Conservation (phyloP, 1,284 basidiomycete species). For the Fomitiporia mediterranea region DNA sequence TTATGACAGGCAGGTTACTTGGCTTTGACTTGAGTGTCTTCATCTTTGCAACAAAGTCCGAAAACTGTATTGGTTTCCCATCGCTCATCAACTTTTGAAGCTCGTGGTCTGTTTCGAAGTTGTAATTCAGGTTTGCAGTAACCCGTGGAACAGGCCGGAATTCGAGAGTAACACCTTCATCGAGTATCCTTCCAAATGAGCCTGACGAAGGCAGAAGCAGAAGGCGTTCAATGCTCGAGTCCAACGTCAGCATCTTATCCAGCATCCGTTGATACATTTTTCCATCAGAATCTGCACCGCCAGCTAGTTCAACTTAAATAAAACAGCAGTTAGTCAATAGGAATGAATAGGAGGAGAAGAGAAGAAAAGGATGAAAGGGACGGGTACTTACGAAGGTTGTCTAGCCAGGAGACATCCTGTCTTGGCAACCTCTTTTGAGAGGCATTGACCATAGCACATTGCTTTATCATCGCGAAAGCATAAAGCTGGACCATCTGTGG, state of each 20-base stretch:
- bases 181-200: neutral
- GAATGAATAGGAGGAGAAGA: neutral
- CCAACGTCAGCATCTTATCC: neutral
- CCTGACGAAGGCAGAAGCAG: neutral
- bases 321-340: neutral
- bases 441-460: neutral
- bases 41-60: neutral
- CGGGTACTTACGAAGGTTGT: neutral
- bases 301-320: neutral
- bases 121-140: neutral
- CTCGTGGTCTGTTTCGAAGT: neutral
- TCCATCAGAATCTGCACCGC: neutral
- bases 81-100: neutral
- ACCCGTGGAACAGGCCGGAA: neutral
- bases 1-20: too few relatives aligned
- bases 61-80: neutral
- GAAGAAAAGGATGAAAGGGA: too few relatives aligned
- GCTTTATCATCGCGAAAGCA: neutral
- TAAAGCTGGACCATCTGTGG: neutral
- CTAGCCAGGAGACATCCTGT: neutral
- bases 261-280: neutral
- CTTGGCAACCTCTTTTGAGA: neutral
- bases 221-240: neutral
- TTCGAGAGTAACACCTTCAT: neutral
- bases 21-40: too few relatives aligned